A percentile compares a stretch with the other conserved stretches of the same genome.
Evolutionary conservation across 306 rosid genomes (phyloP).

Genomic region (Glycine tomentella): DNA sequence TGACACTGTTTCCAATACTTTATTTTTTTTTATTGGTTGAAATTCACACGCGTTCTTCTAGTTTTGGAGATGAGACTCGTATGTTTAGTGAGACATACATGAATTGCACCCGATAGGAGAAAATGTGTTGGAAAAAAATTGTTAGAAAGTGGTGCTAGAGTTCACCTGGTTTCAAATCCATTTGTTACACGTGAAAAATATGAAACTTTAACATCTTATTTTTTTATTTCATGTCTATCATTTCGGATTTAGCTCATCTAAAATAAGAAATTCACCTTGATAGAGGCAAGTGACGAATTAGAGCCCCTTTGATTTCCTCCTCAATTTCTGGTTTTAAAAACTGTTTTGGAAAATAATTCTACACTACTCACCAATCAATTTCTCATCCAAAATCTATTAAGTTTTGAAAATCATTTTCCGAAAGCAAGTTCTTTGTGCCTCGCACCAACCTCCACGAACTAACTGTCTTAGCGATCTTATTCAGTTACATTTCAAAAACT

Average conservation of each 20-base stretch:
- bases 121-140: background rate
- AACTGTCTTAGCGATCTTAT: too few relatives aligned
- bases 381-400: too few relatives aligned
- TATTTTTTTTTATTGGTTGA: background rate
- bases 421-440: too few relatives aligned
- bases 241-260: background rate
- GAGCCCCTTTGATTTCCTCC: too few relatives aligned
- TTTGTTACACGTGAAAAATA: background rate
- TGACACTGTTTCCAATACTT: background rate
- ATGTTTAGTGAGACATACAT: background rate
- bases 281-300: too few relatives aligned
- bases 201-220: background rate
- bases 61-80: background rate
- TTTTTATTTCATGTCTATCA: background rate
- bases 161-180: conserved; percentile 9
- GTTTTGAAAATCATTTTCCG: too few relatives aligned
- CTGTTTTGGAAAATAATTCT: too few relatives aligned
- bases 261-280: background rate
- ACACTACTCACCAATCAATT: too few relatives aligned
- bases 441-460: too few relatives aligned
- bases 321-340: too few relatives aligned
- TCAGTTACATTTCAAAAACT: too few relatives aligned
- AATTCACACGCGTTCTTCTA: background rate
- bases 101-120: background rate
- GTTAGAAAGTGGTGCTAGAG: too few relatives aligned